A percentile compares a stretch with the other conserved stretches of the same genome.
Evolutionary conservation across 257 asterid genomes (phyloP).

Genomic region (Solanum tacnaense): DNA sequence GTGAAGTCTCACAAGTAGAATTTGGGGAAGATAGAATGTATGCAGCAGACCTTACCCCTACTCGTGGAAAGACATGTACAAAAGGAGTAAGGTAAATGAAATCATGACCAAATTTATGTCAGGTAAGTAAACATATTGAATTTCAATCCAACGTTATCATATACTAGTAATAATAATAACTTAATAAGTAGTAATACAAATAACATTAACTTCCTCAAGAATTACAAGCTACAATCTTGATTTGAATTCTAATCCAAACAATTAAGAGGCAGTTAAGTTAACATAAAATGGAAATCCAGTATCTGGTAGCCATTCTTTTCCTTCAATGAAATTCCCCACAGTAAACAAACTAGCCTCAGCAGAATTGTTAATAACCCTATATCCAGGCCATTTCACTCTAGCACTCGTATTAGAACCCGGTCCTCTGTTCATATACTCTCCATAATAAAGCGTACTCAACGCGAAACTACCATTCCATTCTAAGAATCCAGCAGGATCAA

Average conservation of each 20-base stretch:
- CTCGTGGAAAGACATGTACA: not conserved
- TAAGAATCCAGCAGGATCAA: slow-evolving; percentile 67
- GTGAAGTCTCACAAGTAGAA: too few species aligned
- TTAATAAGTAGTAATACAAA: not conserved
- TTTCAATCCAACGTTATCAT: not conserved
- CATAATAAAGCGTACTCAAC: slow-evolving; percentile 50
- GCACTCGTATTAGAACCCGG: slow-evolving; percentile 70
- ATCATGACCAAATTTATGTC: not conserved
- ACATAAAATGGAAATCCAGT: slow-evolving; percentile 47
- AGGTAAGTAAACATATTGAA: not conserved
- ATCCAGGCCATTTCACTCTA: slow-evolving; percentile 87
- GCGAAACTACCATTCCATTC: slow-evolving; percentile 71
- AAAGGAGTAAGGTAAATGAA: not conserved
- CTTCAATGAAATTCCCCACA: slow-evolving; percentile 61
- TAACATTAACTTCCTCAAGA: not conserved
- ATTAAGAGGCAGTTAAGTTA: slow-evolving; percentile 44
- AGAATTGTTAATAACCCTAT: slow-evolving; percentile 40
- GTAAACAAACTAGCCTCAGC: slow-evolving; percentile 66
- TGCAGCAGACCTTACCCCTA: too few species aligned
- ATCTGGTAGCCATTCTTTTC: slow-evolving; percentile 48
- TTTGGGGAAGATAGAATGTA: accelerated
- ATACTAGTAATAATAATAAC: not conserved
- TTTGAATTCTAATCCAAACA: not conserved
- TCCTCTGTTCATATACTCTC: slow-evolving; percentile 85
- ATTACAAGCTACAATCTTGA: not conserved